A percentile compares a stretch with the other conserved stretches of the same genome.
Evolutionary conservation across 1,284 basidiomycete genomes (phyloP).

Genomic region (Wallemia hederae): DNA sequence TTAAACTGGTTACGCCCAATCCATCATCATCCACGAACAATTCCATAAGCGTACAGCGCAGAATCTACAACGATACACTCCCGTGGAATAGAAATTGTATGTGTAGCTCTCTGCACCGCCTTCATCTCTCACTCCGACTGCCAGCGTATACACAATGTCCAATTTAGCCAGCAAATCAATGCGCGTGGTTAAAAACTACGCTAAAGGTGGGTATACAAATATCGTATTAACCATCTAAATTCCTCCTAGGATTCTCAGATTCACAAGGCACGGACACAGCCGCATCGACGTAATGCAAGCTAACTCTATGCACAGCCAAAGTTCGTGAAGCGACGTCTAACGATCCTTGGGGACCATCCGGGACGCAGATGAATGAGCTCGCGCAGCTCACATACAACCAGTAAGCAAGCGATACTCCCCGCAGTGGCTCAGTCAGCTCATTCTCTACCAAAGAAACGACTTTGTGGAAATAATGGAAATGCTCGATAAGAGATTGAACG

Average conservation of each 20-base stretch:
- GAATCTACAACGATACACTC: no score
- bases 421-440: background rate
- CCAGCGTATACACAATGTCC: background rate
- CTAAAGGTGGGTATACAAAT: background rate
- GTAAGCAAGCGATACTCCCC: constrained; percentile 21
- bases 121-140: background rate
- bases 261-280: background rate
- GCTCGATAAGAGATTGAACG: constrained; percentile 93
- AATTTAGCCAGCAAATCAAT: background rate
- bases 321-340: constrained; percentile 98
- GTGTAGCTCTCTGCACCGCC: no score
- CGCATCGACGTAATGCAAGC: constrained; percentile 1
- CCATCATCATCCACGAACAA: no score
- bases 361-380: constrained; percentile 97
- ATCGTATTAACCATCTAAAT: background rate
- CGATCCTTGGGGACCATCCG: constrained; percentile 94
- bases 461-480: constrained; percentile 99
- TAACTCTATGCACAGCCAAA: constrained; percentile 37
- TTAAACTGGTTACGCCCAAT: no score
- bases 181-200: background rate
- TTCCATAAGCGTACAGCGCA: no score
- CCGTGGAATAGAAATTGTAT: no score
- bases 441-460: constrained; percentile 33
- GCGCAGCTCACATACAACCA: constrained; percentile 95
- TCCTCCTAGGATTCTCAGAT: background rate